Evolutionary conservation across 2,329 filamentous ascomycete species (phyloP), one percentile per base, ranked within the genome.

Genomic region (Trichocomaceae sp.): DNA sequence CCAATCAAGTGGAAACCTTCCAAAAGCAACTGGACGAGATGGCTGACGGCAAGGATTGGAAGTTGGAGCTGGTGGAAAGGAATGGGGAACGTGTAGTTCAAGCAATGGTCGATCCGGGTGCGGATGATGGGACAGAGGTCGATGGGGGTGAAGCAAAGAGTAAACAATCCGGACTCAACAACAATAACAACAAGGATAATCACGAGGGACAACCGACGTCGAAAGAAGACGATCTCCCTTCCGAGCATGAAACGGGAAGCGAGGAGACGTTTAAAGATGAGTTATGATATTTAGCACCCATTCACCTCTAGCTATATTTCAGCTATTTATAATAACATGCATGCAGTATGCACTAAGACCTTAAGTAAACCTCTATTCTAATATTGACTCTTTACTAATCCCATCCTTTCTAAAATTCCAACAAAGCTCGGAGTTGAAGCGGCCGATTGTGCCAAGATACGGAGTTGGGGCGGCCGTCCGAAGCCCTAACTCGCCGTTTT

Each of bases 11-110:
- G 2, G 84, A 91, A 62, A 77, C 83, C 46, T 75, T 95, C 66
- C 81, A 81, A 63, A 79, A 83, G 59, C 77, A 88, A 64, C 71
- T 95, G 56, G 79, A 87, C 66, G 80, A 83, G 62, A 66, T 87
- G 41, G 88, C 88, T 0, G 81, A 83, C 2, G 83, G 85, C 7
- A 81, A 84, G 60, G 83, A 83, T 15, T 96, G 90, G 90, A 87
- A 84, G 63, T 75, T 96, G 57, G 88, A 93, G 69, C 77, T 93
- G 13, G 82, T 93, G 1, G 86, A 93, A 63, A 77, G 83, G 10
- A 81, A 85, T 1, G 78, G 81, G 4, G 78, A 80, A 20, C 74
- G 82, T 58, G 85, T 90, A 65, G 81, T 92, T 41, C 76, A 86
- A 45, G 88, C 86, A 0, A 82, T 88, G 42, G 79, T 92, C 15